Base-by-base conservation (phyloP, 768 basidiomycete species). In the Termitomyces sp. region DNA sequence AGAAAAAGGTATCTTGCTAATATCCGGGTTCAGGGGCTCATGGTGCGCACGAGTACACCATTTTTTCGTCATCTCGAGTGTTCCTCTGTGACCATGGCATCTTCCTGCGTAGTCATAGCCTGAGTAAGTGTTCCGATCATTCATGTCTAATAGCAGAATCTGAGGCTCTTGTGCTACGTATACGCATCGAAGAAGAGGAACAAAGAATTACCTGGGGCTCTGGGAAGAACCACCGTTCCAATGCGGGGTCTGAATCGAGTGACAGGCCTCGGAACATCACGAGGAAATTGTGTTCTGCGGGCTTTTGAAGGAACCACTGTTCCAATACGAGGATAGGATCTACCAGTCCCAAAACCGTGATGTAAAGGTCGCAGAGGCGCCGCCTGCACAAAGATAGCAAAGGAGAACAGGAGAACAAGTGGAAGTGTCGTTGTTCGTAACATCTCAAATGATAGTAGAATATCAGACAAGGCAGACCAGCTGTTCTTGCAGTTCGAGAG, bases 31-130 rank as follows among this genome's bases (percentile, higher is more conserved):
- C 56, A 56, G 47, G 25, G 25, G 25, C 1, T 25, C 25, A 25
- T 25, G 5, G 52, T 48, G 46, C 59, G 61, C 31, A 48, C 38
- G 20, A 60, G 40, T 47, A 58, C 58, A 25, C 62, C 37, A 38
- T 63, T 25, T 40, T 42, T 25, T 25, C 25, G 25, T 51, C 20
- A 11, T 52, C 45, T 60, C 60, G 1, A 31, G 54, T 25, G 63
- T 63, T 20, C 56, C 59, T 38, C 11, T 10, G 12, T 53, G 37
- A 31, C 51, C 50, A 51, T 58, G 45, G 60, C 56, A 20, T 14
- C 38, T 54, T 61, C 63, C 25, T 37, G 25, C 4, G 32, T 15
- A 8, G 1, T 51, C 49, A 34, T 45, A 15, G 25, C 29, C 29
- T 3, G 51, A 53, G 8, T 12, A 8, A 34, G n/a, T 17, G 17